A percentile compares a stretch with the other conserved stretches of the same genome.
Evolutionary conservation across 495 filamentous ascomycete genomes (phyloP).

Genomic region (Articulospora tetracladia): DNA sequence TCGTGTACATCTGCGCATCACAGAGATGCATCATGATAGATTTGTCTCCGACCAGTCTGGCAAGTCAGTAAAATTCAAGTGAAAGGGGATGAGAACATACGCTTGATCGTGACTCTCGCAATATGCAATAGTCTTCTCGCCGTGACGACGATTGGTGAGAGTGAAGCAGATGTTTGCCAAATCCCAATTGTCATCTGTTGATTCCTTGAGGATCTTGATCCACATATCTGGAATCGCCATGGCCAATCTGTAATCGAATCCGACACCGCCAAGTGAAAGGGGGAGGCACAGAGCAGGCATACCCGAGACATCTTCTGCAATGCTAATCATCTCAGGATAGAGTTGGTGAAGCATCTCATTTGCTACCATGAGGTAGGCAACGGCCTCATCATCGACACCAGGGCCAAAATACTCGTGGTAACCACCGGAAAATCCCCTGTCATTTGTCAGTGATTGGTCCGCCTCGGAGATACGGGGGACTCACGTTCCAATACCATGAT

Average conservation of each 20-base stretch:
- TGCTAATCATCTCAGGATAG: slow-evolving; percentile 81
- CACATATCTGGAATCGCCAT: slow-evolving; percentile 99
- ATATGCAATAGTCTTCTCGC: slow-evolving; percentile 98
- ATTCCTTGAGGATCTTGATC: slow-evolving; percentile 97
- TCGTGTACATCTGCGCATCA: slow-evolving; percentile 94
- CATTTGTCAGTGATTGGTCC: slow-evolving; percentile 23
- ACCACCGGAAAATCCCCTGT: slow-evolving; percentile 91
- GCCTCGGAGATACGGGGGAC: slow-evolving; percentile 32
- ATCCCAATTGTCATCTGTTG: slow-evolving; percentile 89
- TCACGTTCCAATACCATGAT: slow-evolving; percentile 97
- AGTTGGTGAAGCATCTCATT: slow-evolving; percentile 93
- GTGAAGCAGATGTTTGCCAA: slow-evolving; percentile 80
- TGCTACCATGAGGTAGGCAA: slow-evolving; percentile 93
- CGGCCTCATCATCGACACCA: slow-evolving; percentile 88
- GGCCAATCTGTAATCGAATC: slow-evolving; percentile 95
- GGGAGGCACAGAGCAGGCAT: slow-evolving; percentile 94
- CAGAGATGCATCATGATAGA: slow-evolving; percentile 96
- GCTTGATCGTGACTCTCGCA: slow-evolving; percentile 97
- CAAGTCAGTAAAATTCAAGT: slow-evolving; percentile 6
- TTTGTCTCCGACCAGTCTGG: slow-evolving; percentile 93
- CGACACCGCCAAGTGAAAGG: slow-evolving; percentile 81
- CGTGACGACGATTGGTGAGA: slow-evolving; percentile 87
- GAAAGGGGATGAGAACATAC: slow-evolving; percentile 49
- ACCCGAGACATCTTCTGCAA: slow-evolving; percentile 96
- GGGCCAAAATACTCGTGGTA: slow-evolving; percentile 98